Conservation (phyloP, 2,329 filamentous ascomycete species). For the Pseudogymnoascus sp. region DNA sequence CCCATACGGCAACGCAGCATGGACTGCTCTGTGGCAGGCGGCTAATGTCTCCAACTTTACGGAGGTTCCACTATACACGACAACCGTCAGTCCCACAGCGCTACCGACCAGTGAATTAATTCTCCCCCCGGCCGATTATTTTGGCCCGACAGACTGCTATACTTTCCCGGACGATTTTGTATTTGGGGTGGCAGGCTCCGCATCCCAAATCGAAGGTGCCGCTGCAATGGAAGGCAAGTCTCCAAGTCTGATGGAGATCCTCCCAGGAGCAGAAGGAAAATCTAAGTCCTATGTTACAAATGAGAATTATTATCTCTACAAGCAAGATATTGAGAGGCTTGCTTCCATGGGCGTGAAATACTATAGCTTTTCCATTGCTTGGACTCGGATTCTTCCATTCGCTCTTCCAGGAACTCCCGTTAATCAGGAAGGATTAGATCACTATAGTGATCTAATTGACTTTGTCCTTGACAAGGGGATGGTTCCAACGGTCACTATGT, state of each 20-base stretch:
- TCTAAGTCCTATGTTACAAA: slow-evolving; percentile 33
- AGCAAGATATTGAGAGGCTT: slow-evolving; percentile 46
- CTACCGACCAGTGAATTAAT: slow-evolving; percentile 47
- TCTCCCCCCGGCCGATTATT: slow-evolving; percentile 46
- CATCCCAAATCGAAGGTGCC: slow-evolving; percentile 39
- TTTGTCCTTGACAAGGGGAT: slow-evolving; percentile 42
- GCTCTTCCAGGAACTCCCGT: slow-evolving; percentile 41
- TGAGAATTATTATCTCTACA: slow-evolving; percentile 48
- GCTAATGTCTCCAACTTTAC: slow-evolving; percentile 32
- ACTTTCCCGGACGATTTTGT: slow-evolving; percentile 42
- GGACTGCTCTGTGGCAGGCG: slow-evolving; percentile 31
- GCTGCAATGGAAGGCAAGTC: slow-evolving; percentile 35
- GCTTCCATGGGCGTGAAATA: slow-evolving; percentile 44
- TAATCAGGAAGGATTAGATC: slow-evolving; percentile 41
- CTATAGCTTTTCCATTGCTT: slow-evolving; percentile 45
- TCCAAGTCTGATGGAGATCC: slow-evolving; percentile 35
- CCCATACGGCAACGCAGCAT: slow-evolving; percentile 34
- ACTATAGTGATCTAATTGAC: slow-evolving; percentile 46
- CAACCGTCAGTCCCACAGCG: slow-evolving; percentile 48
- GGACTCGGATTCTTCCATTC: slow-evolving; percentile 46
- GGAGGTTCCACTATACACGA: slow-evolving; percentile 32
- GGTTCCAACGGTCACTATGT: slow-evolving; percentile 39
- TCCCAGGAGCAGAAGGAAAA: slow-evolving; percentile 8
- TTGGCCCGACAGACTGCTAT: slow-evolving; percentile 41
- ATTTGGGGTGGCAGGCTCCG: slow-evolving; percentile 41